Conservation (phyloP, 352 stramenopile species). For the Paralagenidium karlingii region DNA sequence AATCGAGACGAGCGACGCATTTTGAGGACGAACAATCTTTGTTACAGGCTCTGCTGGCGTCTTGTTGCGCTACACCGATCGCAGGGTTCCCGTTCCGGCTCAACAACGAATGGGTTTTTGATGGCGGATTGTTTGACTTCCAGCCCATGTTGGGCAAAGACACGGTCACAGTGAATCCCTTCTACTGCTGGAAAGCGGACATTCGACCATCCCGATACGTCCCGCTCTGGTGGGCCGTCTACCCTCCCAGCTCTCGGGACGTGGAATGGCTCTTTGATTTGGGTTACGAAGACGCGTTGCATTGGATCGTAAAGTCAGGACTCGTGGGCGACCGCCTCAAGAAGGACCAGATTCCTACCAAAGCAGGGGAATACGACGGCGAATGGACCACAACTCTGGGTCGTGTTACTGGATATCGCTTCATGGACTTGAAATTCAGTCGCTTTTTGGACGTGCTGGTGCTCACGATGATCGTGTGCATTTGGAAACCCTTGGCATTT, state of each 20-base stretch:
- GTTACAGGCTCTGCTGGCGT: slow-evolving; percentile 46
- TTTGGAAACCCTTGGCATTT: slow-evolving; percentile 74
- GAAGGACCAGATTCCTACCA: slow-evolving; percentile 37
- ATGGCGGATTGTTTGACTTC: slow-evolving; percentile 75
- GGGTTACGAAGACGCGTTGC: slow-evolving; percentile 63
- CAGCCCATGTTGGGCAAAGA: slow-evolving; percentile 56
- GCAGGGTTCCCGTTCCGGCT: slow-evolving; percentile 72
- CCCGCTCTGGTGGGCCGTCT: slow-evolving; percentile 76
- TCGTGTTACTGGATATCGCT: slow-evolving; percentile 56
- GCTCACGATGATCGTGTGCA: slow-evolving; percentile 51
- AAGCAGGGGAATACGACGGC: slow-evolving; percentile 30
- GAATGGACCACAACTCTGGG: slow-evolving; percentile 62
- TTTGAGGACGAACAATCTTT: slow-evolving; percentile 57
- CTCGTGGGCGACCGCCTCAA: slow-evolving; percentile 13
- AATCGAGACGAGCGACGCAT: slow-evolving; percentile 41
- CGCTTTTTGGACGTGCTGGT: slow-evolving; percentile 61
- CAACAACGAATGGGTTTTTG: slow-evolving; percentile 78
- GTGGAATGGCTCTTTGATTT: slow-evolving; percentile 79
- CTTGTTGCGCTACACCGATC: slow-evolving; percentile 69
- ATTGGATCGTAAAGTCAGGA: slow-evolving; percentile 44
- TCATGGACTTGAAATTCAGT: too few species aligned
- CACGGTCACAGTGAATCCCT: slow-evolving; percentile 71
- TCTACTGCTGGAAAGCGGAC: slow-evolving; percentile 78
- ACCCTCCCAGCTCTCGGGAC: slow-evolving; percentile 47
- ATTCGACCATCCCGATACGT: slow-evolving; percentile 86